Base-by-base conservation (phyloP, 1,284 basidiomycete genomes). In the Hortiboletus rubellus region DNA sequence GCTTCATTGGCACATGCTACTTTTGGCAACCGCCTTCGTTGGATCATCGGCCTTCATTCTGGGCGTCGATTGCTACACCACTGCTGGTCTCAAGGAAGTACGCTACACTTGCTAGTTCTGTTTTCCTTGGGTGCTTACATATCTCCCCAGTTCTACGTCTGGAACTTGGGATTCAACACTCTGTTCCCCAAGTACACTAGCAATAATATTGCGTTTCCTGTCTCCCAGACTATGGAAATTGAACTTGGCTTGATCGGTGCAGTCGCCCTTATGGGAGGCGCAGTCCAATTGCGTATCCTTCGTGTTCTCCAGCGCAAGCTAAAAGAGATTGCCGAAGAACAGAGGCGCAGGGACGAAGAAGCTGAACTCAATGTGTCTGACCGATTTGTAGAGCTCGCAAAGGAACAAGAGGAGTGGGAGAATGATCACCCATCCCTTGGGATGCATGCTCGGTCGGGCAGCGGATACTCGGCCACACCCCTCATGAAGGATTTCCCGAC, bases 21-120 rank as follows among this genome's bases (percentile, higher is more conserved):
- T 96, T 61, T 74, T 90, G 46, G 87, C 91, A 48, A 96, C 94
- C 30, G 91, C 92, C 30, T 81, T 92, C 63, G 89, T 96, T 55
- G 96, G 96, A 24, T 87, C 94, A n/a, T 90, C 90, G n/a, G 89
- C 93, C 1, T 87, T 96, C 69, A 92, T 95, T 57, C 80, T 98
- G 22, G 95, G 95, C 10, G 85, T 97, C 50, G 96, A 98, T 74
- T 98, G 96, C 74, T 98, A 87, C 72, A 91, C 93, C 4, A 89
- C 91, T 7, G 91, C 89, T 6, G 91, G 91, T 27, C 81, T 97
- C 57, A 98, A 98, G 77, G 96, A 97, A 81, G 90, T 90, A 62
- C 72, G 71, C 58, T 22, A 36, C 44, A 11, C 15, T 27, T 57
- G 15, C 18, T 27, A 9, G 18, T 41, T 5, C 27, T 2, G 17